Conservation (phyloP, 257 asterid species). For the Nemophila menziesii region DNA sequence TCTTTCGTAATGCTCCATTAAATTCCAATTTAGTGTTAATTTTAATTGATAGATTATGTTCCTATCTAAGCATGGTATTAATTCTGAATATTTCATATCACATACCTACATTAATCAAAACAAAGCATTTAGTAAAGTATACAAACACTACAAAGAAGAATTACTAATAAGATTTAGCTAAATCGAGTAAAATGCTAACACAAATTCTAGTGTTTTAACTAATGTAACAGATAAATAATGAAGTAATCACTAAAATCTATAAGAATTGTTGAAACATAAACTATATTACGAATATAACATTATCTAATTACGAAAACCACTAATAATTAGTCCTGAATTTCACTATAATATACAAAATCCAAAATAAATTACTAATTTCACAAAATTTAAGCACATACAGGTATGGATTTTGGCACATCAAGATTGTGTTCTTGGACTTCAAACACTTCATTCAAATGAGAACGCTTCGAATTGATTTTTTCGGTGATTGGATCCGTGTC, state of each 20-base stretch:
- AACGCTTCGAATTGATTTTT: conserved; percentile 17
- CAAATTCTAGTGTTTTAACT: too few species aligned
- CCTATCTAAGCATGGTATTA: conserved; percentile 87
- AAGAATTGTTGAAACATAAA: too few species aligned
- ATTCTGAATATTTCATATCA: conserved; percentile 67
- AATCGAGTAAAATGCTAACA: too few species aligned
- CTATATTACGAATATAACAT: too few species aligned
- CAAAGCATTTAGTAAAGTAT: neutral
- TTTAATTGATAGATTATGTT: conserved; percentile 51
- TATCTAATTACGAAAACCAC: too few species aligned
- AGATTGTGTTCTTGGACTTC: conserved; percentile 48
- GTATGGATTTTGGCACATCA: conserved; percentile 47
- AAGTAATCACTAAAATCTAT: too few species aligned
- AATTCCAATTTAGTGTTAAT: conserved; percentile 54
- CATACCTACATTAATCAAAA: conserved; percentile 41
- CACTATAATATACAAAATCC: too few species aligned
- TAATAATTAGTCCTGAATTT: too few species aligned
- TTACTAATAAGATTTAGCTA: too few species aligned
- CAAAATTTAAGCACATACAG: conserved; percentile 48
- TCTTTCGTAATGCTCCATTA: conserved; percentile 97
- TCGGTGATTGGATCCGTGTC: conserved; percentile 49
- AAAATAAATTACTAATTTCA: too few species aligned
- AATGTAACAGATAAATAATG: too few species aligned
- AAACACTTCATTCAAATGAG: conserved; percentile 34
- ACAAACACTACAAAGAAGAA: neutral